These are phyloP conservation scores for Pythium guiyangense DNA, from an alignment of 352 stramenopile species.

Conservation along the genomic window DNA sequence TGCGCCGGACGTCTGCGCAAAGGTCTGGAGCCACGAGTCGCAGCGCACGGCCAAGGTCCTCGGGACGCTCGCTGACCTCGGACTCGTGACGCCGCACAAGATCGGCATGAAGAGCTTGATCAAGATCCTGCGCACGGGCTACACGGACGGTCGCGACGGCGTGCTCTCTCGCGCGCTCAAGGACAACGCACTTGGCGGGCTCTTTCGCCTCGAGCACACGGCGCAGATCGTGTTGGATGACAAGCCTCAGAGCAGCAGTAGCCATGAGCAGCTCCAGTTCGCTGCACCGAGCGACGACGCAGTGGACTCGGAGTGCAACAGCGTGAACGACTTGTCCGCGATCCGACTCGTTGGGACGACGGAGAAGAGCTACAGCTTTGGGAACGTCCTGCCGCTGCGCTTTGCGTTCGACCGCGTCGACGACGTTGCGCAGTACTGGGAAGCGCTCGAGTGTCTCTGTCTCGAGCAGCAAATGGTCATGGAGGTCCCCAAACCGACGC, in stretches of 20 bases:
- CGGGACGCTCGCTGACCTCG: slow-evolving; percentile 61
- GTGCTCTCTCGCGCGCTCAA: slow-evolving; percentile 63
- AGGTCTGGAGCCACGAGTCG: slow-evolving; percentile 73
- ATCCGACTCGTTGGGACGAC: slow-evolving; percentile 59
- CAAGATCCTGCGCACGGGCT: slow-evolving; percentile 61
- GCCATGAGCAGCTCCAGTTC: not conserved
- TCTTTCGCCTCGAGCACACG: slow-evolving; percentile 55
- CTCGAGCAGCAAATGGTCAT: slow-evolving; percentile 72
- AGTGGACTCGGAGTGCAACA: not conserved
- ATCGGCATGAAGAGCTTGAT: slow-evolving; percentile 80
- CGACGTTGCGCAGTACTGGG: slow-evolving; percentile 72
- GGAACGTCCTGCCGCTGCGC: slow-evolving; percentile 41
- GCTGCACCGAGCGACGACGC: not conserved
- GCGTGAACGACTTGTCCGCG: slow-evolving; percentile 20
- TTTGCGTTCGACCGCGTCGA: slow-evolving; percentile 33
- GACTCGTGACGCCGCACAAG: slow-evolving; percentile 67
- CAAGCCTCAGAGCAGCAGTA: slow-evolving; percentile 8
- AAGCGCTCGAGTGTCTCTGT: slow-evolving; percentile 73
- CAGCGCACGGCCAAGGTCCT: slow-evolving; percentile 67
- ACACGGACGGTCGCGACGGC: slow-evolving; percentile 63
- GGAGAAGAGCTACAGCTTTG: slow-evolving; percentile 72
- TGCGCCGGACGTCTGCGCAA: slow-evolving; percentile 34
- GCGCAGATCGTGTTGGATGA: slow-evolving; percentile 54
- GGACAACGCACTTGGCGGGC: slow-evolving; percentile 61
- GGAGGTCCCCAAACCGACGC: slow-evolving; percentile 52